Conservation (phyloP, 1,284 basidiomycete species). For the Neotropicomus parvogracilis region DNA sequence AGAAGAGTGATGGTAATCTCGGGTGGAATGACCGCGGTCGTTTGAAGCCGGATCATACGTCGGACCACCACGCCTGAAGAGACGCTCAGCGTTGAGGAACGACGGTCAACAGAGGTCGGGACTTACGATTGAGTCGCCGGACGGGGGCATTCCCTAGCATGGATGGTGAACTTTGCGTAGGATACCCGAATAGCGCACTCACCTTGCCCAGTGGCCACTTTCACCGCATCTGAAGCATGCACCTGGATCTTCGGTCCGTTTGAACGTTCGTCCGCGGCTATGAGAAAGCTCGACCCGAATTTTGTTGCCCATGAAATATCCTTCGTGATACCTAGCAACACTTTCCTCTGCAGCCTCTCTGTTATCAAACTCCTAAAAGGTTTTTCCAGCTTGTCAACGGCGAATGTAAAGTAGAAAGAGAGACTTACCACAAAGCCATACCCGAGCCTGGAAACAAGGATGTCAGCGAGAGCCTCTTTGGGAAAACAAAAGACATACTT, state of each 20-base stretch:
- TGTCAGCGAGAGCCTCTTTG: conserved; percentile 7
- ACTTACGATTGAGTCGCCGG: conserved; percentile 43
- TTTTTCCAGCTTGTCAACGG: background rate
- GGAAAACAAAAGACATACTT: conserved; percentile 54
- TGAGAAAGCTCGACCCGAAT: conserved; percentile 81
- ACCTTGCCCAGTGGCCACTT: conserved; percentile 84
- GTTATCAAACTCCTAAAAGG: conserved; percentile 76
- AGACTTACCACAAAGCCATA: conserved; percentile 79
- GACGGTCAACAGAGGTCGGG: conserved; percentile 14
- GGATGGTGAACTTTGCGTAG: conserved; percentile 7
- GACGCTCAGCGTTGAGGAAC: conserved; percentile 1
- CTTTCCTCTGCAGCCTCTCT: conserved; percentile 79
- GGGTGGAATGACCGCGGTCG: conserved; percentile 49
- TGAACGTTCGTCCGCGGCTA: conserved; percentile 75
- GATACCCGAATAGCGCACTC: conserved; percentile 20
- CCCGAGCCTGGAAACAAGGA: conserved; percentile 47
- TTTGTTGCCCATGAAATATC: conserved; percentile 84
- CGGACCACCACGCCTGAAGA: conserved; percentile 31
- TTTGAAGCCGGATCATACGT: conserved; percentile 45
- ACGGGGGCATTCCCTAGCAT: conserved; percentile 68
- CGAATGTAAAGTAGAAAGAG: background rate
- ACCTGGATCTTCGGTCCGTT: conserved; percentile 72
- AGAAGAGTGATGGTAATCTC: conserved; percentile 46
- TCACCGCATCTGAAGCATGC: conserved; percentile 83
- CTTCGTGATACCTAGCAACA: conserved; percentile 81